These are phyloP conservation scores for Huntiella abstrusa DNA, from an alignment of 2,329 filamentous ascomycete genomes.

Conservation along the genomic window DNA sequence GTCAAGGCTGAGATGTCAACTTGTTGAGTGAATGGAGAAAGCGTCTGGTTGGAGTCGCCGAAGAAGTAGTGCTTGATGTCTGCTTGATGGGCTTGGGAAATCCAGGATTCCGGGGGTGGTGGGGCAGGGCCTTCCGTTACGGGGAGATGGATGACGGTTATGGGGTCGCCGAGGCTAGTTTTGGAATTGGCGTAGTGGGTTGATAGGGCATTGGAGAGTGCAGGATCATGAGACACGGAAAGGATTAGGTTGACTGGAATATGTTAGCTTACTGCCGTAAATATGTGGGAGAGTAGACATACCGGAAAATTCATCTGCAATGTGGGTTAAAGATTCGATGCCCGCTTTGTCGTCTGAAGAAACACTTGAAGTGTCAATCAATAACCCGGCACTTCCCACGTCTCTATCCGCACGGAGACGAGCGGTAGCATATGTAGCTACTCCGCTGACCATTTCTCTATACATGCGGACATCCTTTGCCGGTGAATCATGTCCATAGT, in stretches of 20 bases:
- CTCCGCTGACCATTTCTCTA: conserved; percentile 51
- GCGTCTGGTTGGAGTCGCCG: conserved; percentile 52
- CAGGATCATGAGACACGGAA: conserved; percentile 54
- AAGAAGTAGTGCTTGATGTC: conserved; percentile 91
- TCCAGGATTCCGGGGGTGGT: conserved; percentile 52
- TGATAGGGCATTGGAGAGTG: conserved; percentile 54
- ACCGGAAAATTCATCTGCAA: conserved; percentile 39
- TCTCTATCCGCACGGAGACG: conserved; percentile 57
- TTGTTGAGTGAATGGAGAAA: conserved; percentile 76
- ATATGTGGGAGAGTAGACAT: conserved; percentile 6
- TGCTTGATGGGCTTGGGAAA: conserved; percentile 54
- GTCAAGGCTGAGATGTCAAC: conserved; percentile 57
- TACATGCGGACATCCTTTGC: conserved; percentile 58
- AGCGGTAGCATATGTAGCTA: conserved; percentile 62
- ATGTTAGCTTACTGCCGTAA: background rate
- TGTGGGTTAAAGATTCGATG: conserved; percentile 64
- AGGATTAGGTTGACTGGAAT: conserved; percentile 56
- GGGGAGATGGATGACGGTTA: conserved; percentile 60
- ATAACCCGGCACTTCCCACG: conserved; percentile 54
- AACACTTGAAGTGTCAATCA: conserved; percentile 67
- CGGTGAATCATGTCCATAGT: conserved; percentile 57
- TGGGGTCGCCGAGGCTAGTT: conserved; percentile 42
- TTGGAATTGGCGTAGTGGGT: conserved; percentile 43
- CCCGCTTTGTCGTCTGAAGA: conserved; percentile 45
- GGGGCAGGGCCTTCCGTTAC: conserved; percentile 74